Evolutionary conservation across 768 basidiomycete genomes (phyloP), one percentile per base, ranked within the genome.

Genomic region (Strobilomyces dryophilus): DNA sequence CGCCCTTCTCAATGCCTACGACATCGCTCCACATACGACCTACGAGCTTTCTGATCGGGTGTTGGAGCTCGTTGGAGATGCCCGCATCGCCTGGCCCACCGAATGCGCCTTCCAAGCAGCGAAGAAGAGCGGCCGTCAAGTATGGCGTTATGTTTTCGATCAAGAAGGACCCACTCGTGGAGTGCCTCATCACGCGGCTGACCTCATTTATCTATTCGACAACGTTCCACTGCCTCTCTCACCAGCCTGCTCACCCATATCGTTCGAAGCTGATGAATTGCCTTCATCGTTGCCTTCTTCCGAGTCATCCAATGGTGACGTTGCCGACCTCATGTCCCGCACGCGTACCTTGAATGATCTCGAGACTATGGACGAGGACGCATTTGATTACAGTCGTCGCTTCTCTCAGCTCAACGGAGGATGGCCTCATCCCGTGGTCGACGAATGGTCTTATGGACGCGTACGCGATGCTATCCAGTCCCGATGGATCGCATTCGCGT

Each of bases 141-240:
- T 89, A 6, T 91, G 83, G 83, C 77, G 89, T 52, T 91, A 87
- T 60, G 81, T 88, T 17, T 91, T 91, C 63, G 89, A 91, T 68
- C 89, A 91, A 70, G 89, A 88, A 60, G 80, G 84, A 1, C 85
- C 87, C 9, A 73, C 77, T 21, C 75, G 81, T 44, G 81, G 81
- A 14, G 66, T 80, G 18, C 81, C 87, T 2, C 87, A 88, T 62
- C 85, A 89, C 63, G 82, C 78, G 1, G 81, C 82, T 1, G 89
- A 90, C 65, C 70, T 91, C 41, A 76, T 87, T 52, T 91, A 90
- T 66, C 76, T 91, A 46, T 91, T 90, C 68, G 88, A 88, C 70
- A 89, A 82, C 56, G 78, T 84, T 29, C 82, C 85, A 8, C 72
- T 83, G 1, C 81, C 82, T 18, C 67, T 74, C 11, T 65, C 68